Evolutionary conservation across 768 basidiomycete species (phyloP), one percentile per base, ranked within the genome.

Genomic region (Gautieria morchelliformis): DNA sequence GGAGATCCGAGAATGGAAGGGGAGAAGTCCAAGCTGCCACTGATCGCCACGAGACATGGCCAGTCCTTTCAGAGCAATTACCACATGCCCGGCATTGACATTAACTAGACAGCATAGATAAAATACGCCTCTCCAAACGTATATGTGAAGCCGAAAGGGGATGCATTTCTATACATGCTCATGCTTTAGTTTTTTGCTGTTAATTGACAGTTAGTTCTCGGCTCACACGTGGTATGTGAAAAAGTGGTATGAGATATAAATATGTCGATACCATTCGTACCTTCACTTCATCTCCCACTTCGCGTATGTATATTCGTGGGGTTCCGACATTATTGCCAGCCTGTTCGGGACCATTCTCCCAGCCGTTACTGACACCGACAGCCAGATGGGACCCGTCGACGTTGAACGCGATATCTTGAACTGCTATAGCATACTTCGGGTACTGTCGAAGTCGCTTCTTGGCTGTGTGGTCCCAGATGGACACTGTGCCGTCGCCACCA

Each of bases 391-490:
- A 78, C 1, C 93, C 93, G 60, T 93, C 88, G 24, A 80, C 83
- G 59, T 85, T 91, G 71, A 94, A 95, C 0, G 87, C 80, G 41
- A 93, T 74, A 0, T 85, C 80, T 0, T 90, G 82, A n/a, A 96
- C 83, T 3, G 85, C 78, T 0, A 81, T 77, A 4, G 77, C 70
- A 71, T 84, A 93, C 66, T 89, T 89, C 0, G 86, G 84, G 61
- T 89, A 94, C 63, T 95, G 93, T 24, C 93, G 84, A 53, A 98
- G 74, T 1, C 96, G 84, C 68, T 98, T 98, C 75, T 97, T 96
- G 55, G 94, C 87, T 62, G 87, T 85, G 70, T 94, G 93, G 67
- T 98, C 96, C 96, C 96, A 99, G 59, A 98, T 85, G 0, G 92
- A 93, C 44, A 98, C 90, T 1, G 88, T 88, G 0, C 85, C 85